A percentile compares a stretch with the other conserved stretches of the same genome.
Conservation (phyloP, 2,329 filamentous ascomycete species). For the Arthrinium phaeospermum region DNA sequence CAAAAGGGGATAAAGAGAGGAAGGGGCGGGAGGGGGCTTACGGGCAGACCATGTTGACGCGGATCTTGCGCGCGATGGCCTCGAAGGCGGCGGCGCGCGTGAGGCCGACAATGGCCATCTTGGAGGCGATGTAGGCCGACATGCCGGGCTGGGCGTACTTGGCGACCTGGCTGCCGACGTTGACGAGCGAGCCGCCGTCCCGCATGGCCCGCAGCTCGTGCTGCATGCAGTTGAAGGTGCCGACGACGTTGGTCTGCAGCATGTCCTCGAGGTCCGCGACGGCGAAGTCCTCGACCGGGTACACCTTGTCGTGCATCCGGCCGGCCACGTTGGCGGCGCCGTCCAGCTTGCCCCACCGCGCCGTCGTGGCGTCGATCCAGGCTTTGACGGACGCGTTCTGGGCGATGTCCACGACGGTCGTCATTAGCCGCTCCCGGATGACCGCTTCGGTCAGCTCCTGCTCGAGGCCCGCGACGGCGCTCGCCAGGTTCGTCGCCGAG, state of each 20-base stretch:
- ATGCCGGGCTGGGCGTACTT: slow-evolving; percentile 40
- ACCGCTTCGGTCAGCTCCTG: slow-evolving; percentile 29
- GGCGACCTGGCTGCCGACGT: slow-evolving; percentile 47
- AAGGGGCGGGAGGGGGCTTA: slow-evolving; percentile 22
- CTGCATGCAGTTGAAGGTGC: slow-evolving; percentile 55
- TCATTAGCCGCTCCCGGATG: slow-evolving; percentile 17
- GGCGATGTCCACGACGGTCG: slow-evolving; percentile 35
- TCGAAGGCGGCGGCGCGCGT: slow-evolving; percentile 39
- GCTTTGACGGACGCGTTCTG: slow-evolving; percentile 37
- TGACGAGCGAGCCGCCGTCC: slow-evolving; percentile 49
- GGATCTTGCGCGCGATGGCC: slow-evolving; percentile 24
- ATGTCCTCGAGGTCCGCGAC: slow-evolving; percentile 48
- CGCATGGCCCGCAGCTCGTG: slow-evolving; percentile 49
- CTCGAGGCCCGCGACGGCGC: slow-evolving; percentile 33
- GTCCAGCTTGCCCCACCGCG: slow-evolving; percentile 36
- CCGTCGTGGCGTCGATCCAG: slow-evolving; percentile 39
- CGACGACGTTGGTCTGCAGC: slow-evolving; percentile 49
- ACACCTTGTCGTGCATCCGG: slow-evolving; percentile 9
- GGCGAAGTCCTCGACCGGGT: slow-evolving; percentile 31
- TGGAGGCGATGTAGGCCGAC: slow-evolving; percentile 38
- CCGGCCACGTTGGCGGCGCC: slow-evolving; percentile 44
- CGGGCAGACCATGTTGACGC: slow-evolving; percentile 33
- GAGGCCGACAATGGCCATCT: slow-evolving; percentile 37
- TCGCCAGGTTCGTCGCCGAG: slow-evolving; percentile 34
- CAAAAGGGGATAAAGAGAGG: not conserved